Evolutionary conservation across 257 asterid genomes (phyloP), one percentile per base, ranked within the genome.

Genomic region (Eustoma russellianum): DNA sequence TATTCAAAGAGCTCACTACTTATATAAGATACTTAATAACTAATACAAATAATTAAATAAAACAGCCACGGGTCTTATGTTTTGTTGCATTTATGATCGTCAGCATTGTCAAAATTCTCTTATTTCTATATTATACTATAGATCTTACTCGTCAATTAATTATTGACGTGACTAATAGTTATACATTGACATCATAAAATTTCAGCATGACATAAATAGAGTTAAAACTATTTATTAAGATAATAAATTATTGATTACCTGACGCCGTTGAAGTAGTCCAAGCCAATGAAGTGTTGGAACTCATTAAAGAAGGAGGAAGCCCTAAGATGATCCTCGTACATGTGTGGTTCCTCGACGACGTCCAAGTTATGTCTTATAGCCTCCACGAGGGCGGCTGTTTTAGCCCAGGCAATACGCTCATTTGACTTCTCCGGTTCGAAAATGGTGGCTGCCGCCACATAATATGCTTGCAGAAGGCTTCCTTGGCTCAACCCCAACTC

Each of bases 321-420:
- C 53, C 1, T 64, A 24, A 2, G 30, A 24, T 24, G 30, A 24
- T 24, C 30, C 3, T 24, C 30, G 30, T 24, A 24, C 30, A 24
- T 24, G 30, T 24, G 30, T 24, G 3, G 30, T 4, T 2, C 2
- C 2, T 24, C 30, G 30, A 24, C 59, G 0, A 10, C 33, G 5
- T 56, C 55, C n/a, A 77, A 82, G 63, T 65, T 65, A 46, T 70
- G 66, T 7, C 24, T 63, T 1, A 71, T 64, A 0, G 85, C 66
- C 55, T 81, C 72, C 41, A 88, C 56, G 53, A 92, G 61, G 17
- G 78, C 76, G 0, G 72, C 50, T 0, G 94, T 92, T 73, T 92
- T 88, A 3, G 88, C 79, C 97, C 97, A 92, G 1, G 85, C 83
- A 3, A 77, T 65, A 3, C 99, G 77, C 72, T 60, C 74, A 11